phyloP scores from a whole-genome alignment of 192 early-diverging fungal species.

The Umbelopsis sp. region DNA sequence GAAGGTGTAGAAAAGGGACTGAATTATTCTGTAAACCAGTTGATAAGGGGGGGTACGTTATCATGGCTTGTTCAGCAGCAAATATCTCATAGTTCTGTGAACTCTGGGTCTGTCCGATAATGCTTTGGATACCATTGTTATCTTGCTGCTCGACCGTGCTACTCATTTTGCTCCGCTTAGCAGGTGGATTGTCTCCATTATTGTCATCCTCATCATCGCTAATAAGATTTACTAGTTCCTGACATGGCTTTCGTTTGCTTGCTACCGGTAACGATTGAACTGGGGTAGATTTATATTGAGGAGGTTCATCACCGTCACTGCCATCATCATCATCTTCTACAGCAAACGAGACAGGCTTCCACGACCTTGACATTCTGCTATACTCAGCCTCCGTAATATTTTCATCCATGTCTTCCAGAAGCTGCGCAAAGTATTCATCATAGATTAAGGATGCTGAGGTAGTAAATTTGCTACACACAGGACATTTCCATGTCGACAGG shows the following conservation, averaged over 20 bases:
- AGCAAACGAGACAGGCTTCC: not conserved
- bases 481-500: constrained; percentile 17
- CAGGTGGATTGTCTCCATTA: not conserved
- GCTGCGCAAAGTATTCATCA: constrained; percentile 10
- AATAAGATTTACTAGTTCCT: constrained; percentile 10
- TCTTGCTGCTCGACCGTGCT: not conserved
- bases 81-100: no score
- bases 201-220: constrained; percentile 22
- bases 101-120: not conserved
- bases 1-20: not conserved
- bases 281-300: not conserved
- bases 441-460: not conserved
- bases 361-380: not conserved
- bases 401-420: constrained; percentile 4
- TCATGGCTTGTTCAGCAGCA: not conserved
- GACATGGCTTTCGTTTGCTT: not conserved
- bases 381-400: constrained; percentile 6
- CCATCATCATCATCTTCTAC: constrained; percentile 18
- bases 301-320: constrained; percentile 12
- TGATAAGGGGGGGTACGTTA: not conserved
- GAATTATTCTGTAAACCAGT: not conserved
- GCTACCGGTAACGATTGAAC: not conserved
- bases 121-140: not conserved
- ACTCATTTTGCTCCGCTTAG: not conserved
- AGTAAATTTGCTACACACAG: constrained; percentile 15